These are phyloP conservation scores for Cercospora zeina DNA, from an alignment of 2,329 filamentous ascomycete genomes.

Conservation along the genomic window DNA sequence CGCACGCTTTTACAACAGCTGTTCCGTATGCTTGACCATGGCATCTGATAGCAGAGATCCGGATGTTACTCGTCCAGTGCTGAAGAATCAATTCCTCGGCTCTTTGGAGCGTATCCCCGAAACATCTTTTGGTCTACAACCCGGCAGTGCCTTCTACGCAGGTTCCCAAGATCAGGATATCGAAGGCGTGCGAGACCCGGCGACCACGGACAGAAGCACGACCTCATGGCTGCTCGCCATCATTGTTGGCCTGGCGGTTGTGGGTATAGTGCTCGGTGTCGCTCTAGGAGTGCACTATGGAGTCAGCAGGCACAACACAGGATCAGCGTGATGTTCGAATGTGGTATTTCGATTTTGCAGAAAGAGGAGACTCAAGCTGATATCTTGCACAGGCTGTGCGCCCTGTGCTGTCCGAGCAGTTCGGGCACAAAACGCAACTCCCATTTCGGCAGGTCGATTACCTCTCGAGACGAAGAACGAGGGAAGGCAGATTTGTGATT, in stretches of 20 bases:
- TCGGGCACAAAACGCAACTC: not conserved
- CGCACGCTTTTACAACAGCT: not conserved
- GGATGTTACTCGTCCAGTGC: slow-evolving; percentile 1
- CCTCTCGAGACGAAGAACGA: not conserved
- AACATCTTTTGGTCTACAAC: not conserved
- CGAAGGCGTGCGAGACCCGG: not conserved
- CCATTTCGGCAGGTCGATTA: not conserved
- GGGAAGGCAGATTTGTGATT: not conserved
- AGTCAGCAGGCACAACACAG: not conserved
- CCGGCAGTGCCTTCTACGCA: not conserved
- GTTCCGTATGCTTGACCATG: not conserved
- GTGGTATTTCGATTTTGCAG: not conserved
- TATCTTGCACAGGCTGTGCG: not conserved
- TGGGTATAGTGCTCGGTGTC: slow-evolving; percentile 9
- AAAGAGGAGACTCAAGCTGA: not conserved
- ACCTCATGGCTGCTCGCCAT: slow-evolving; percentile 10
- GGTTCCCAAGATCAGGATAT: not conserved
- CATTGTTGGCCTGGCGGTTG: not conserved
- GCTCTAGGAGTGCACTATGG: slow-evolving; percentile 11
- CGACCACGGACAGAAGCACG: not conserved
- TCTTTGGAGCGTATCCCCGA: not conserved
- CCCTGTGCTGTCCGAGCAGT: not conserved
- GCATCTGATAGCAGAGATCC: not conserved
- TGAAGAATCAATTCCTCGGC: not conserved
- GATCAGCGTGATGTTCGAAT: not conserved